Conservation (phyloP, 768 basidiomycete genomes). For the Brasilioporus rufonigricans region DNA sequence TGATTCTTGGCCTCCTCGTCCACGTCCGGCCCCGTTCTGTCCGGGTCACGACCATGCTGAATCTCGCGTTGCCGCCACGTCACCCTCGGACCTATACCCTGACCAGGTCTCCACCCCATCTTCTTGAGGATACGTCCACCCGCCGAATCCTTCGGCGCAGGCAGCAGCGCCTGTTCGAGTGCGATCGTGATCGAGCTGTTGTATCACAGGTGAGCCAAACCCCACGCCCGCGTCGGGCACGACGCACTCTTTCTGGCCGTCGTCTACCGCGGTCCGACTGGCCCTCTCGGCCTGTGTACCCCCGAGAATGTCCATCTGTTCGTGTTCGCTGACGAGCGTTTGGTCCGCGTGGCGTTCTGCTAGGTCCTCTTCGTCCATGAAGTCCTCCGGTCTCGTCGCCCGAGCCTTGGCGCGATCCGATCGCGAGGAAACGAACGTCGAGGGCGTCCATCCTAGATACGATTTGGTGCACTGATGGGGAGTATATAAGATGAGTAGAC, state of each 20-base stretch:
- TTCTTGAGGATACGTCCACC: conserved; percentile 87
- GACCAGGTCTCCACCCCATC: conserved; percentile 94
- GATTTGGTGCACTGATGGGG: not conserved
- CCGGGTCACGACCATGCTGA: conserved; percentile 56
- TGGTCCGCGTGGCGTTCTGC: conserved; percentile 74
- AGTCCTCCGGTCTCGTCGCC: conserved; percentile 77
- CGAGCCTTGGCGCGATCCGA: conserved; percentile 62
- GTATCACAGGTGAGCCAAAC: not conserved
- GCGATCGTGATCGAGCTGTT: conserved; percentile 60
- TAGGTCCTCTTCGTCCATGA: conserved; percentile 99
- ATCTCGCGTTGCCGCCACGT: conserved; percentile 69
- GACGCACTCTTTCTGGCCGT: conserved; percentile 39
- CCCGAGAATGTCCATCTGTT: conserved; percentile 37
- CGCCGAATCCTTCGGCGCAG: conserved; percentile 73
- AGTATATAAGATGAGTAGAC: conserved; percentile 9
- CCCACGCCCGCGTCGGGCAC: not conserved
- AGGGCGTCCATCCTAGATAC: conserved; percentile 84
- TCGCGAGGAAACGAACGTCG: conserved; percentile 90
- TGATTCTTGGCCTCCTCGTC: conserved; percentile 87
- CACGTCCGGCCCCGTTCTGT: conserved; percentile 45
- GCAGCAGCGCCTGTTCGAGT: conserved; percentile 65
- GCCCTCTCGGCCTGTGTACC: conserved; percentile 46
- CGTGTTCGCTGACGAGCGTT: conserved; percentile 74
- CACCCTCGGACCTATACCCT: conserved; percentile 90
- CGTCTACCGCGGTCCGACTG: conserved; percentile 35